These are phyloP conservation scores for Trypethelium eluteriae DNA, from an alignment of 495 filamentous ascomycete genomes.

Conservation along the genomic window DNA sequence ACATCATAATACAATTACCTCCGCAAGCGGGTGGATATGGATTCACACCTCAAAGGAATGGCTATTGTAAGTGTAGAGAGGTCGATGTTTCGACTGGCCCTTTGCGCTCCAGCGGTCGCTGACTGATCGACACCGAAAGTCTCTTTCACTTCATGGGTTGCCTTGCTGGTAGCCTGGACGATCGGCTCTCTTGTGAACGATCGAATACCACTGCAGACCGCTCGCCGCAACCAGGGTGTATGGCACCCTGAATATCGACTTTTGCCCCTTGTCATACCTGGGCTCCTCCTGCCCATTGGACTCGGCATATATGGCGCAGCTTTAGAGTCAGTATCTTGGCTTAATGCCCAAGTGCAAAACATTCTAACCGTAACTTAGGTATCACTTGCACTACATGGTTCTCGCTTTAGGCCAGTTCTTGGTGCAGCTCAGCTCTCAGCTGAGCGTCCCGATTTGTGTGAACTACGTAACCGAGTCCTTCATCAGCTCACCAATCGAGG, in stretches of 20 bases:
- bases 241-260: conserved; percentile 50
- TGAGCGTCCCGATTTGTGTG: conserved; percentile 40
- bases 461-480: conserved; percentile 48
- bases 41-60: conserved; percentile 42
- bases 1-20: too few relatives aligned
- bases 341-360: too few relatives aligned
- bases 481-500: conserved; percentile 38
- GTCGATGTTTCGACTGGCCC: not conserved
- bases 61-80: conserved; percentile 31
- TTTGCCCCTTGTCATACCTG: conserved; percentile 42
- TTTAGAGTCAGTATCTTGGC: conserved; percentile 26
- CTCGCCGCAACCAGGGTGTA: conserved; percentile 33
- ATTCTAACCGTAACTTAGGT: conserved; percentile 11
- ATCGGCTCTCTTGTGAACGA: conserved; percentile 43
- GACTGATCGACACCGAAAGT: conserved; percentile 21
- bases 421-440: conserved; percentile 38
- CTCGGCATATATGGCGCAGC: conserved; percentile 44
- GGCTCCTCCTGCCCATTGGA: conserved; percentile 42
- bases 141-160: conserved; percentile 45
- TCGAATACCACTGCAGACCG: conserved; percentile 39
- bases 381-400: conserved; percentile 44
- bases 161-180: conserved; percentile 38
- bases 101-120: not conserved
- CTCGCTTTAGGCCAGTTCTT: conserved; percentile 42
- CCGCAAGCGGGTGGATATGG: conserved; percentile 38